Conservation (phyloP, 169 alveolate genomes). For the Eimeria nieschulzi region DNA sequence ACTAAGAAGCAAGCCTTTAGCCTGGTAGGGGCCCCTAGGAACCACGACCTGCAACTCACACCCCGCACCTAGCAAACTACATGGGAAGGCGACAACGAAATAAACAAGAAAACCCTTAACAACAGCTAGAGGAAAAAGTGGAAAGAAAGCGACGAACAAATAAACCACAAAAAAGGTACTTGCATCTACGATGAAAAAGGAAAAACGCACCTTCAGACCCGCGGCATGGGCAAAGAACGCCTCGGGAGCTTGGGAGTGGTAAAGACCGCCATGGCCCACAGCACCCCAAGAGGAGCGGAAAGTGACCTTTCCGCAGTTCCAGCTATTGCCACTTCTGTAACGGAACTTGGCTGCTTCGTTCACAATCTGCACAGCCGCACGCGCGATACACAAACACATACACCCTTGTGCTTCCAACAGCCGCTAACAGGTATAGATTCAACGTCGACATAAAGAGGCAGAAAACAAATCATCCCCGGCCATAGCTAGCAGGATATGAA, state of each 20-base stretch:
- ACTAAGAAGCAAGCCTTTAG: slow-evolving; percentile 92
- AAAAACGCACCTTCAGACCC: slow-evolving; percentile 87
- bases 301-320: slow-evolving; percentile 94
- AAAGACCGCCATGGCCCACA: slow-evolving; percentile 98
- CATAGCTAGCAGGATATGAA: too few species aligned
- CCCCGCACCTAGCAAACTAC: too few species aligned
- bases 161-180: too few species aligned
- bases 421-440: too few species aligned
- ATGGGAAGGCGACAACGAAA: too few species aligned
- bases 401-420: too few species aligned
- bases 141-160: too few species aligned
- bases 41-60: slow-evolving; percentile 86
- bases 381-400: neutral
- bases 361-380: slow-evolving; percentile 83
- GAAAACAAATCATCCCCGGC: too few species aligned
- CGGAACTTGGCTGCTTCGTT: slow-evolving; percentile 97
- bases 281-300: slow-evolving; percentile 97
- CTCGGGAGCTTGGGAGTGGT: slow-evolving; percentile 97
- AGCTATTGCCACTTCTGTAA: slow-evolving; percentile 94
- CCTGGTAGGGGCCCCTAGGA: slow-evolving; percentile 96
- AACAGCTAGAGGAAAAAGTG: too few species aligned
- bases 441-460: too few species aligned
- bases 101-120: too few species aligned
- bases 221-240: slow-evolving; percentile 97
- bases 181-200: neutral